These are phyloP conservation scores for Dipteronia sinensis DNA, from an alignment of 345 rosid genomes.

Conservation along the genomic window DNA sequence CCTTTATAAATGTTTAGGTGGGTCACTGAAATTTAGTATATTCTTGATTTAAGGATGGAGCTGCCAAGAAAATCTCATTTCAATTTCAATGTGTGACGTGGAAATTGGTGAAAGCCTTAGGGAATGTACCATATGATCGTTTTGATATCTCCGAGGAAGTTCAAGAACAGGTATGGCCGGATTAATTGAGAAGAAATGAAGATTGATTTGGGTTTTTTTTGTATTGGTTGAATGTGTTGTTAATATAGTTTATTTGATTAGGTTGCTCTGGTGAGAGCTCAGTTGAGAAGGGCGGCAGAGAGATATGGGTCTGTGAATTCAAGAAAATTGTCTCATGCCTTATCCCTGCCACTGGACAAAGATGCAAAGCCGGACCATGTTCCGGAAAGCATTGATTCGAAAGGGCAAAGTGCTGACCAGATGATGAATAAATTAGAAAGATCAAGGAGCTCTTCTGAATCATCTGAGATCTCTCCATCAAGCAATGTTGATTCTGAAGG, in stretches of 20 bases:
- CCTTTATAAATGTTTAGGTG: slow-evolving; percentile 28
- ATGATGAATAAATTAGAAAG: slow-evolving; percentile 32
- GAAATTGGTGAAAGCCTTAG: slow-evolving; percentile 84
- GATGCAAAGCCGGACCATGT: slow-evolving; percentile 40
- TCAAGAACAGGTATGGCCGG: slow-evolving; percentile 66
- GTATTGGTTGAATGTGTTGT: background rate
- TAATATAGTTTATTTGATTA: slow-evolving; percentile 27
- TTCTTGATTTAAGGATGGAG: slow-evolving; percentile 66
- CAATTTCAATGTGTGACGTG: slow-evolving; percentile 84
- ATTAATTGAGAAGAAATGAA: background rate
- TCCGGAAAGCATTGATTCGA: slow-evolving; percentile 21
- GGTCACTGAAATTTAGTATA: slow-evolving; percentile 44
- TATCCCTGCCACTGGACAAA: slow-evolving; percentile 50
- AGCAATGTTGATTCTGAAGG: slow-evolving; percentile 41
- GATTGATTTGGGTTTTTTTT: slow-evolving; percentile 1
- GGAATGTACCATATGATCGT: slow-evolving; percentile 58
- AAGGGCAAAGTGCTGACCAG: slow-evolving; percentile 25
- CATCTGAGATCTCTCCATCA: slow-evolving; percentile 34
- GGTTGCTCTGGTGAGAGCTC: slow-evolving; percentile 79
- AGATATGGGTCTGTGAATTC: slow-evolving; percentile 67
- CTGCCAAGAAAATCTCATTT: slow-evolving; percentile 63
- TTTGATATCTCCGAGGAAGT: slow-evolving; percentile 87
- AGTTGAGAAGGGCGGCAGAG: slow-evolving; percentile 76
- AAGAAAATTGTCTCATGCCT: slow-evolving; percentile 37
- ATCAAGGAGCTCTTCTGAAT: slow-evolving; percentile 34